Evolutionary conservation across 2,329 filamentous ascomycete genomes (phyloP), one percentile per base, ranked within the genome.

Genomic region (Xylariaceae sp.): DNA sequence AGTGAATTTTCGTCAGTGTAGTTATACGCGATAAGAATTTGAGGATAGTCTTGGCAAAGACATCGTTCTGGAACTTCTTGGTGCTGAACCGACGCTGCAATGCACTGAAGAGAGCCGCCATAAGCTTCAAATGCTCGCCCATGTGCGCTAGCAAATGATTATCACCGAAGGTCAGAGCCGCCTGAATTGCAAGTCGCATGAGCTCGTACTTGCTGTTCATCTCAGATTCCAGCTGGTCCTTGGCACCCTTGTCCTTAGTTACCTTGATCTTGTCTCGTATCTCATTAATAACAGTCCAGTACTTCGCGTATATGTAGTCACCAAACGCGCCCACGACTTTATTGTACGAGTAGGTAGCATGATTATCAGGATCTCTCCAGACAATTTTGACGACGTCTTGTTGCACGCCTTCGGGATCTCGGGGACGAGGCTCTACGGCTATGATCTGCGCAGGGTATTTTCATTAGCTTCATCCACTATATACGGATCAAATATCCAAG

Each of bases 1-100:
- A 60, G 34, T 72, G 71, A 45, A 75, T 79, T 49, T 74, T 77
- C 37, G 73, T 78, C 32, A 81, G 72, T 43, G 81, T 83, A 28
- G 75, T 79, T 43, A 81, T 79, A 41, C 6, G 66, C 4, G 79
- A 74, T 59, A 88, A 73, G 24, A 87, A 69, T 38, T 76, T 66
- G 15, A 82, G 66, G n/a, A 78, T 62, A 15, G 73, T 70, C 49
- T 76, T 76, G n/a, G 75, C 69, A 12, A 78, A 59, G 47, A 72
- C 69, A 6, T 74, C 72, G 19, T 68, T 69, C 52, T 72, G 78
- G 51, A 80, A 74, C 37, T 67, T 63, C 2, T 65, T 62, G 46
- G 75, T 73, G 47, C 6, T n/a, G 16, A 74, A 74, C 45, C 73
- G 78, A 41, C 73, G 68, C 35, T 76, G 75, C 41, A 82, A 62